Percentiles rank a stretch among this genome's conserved stretches.
These are phyloP conservation scores for Microsporum ferrugineum DNA, from an alignment of 2,329 filamentous ascomycete genomes.

Conservation along the genomic window DNA sequence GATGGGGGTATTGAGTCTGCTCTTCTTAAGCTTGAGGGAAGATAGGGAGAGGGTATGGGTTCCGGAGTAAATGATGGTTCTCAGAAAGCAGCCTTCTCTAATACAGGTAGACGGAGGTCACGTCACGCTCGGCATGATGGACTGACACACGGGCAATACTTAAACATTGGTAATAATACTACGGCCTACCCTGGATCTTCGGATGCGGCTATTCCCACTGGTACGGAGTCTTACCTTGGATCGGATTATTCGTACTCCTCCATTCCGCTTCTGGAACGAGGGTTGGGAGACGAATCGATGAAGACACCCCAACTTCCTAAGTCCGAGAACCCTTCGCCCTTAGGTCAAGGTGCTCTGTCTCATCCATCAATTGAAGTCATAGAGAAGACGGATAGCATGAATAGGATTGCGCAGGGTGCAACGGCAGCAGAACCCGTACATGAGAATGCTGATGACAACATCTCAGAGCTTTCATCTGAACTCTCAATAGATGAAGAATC, in stretches of 20 bases:
- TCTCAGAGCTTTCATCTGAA: slow-evolving; percentile 44
- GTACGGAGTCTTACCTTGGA: slow-evolving; percentile 37
- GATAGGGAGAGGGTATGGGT: slow-evolving; percentile 45
- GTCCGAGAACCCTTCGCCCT: background rate
- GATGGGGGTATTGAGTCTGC: slow-evolving; percentile 90
- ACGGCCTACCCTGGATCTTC: background rate
- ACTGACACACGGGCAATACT: background rate
- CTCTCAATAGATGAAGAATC: slow-evolving; percentile 37
- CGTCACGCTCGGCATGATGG: background rate
- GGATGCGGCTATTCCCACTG: background rate
- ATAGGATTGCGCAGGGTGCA: slow-evolving; percentile 35
- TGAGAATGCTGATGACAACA: slow-evolving; percentile 41
- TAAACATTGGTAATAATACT: background rate
- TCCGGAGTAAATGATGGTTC: no score
- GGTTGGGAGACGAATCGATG: slow-evolving; percentile 39
- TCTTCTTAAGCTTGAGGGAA: slow-evolving; percentile 81
- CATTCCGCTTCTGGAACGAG: slow-evolving; percentile 63
- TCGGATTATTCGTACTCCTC: slow-evolving; percentile 68
- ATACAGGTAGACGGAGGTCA: background rate
- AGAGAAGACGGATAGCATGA: slow-evolving; percentile 42
- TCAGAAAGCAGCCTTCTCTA: background rate
- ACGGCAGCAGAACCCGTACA: slow-evolving; percentile 24
- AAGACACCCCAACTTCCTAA: slow-evolving; percentile 29
- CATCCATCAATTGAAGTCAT: slow-evolving; percentile 42
- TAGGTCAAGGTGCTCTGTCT: slow-evolving; percentile 15